Evolutionary conservation across 2,329 filamentous ascomycete species (phyloP), one percentile per base, ranked within the genome.

Genomic region (Cephalotrichum gorgonifer): DNA sequence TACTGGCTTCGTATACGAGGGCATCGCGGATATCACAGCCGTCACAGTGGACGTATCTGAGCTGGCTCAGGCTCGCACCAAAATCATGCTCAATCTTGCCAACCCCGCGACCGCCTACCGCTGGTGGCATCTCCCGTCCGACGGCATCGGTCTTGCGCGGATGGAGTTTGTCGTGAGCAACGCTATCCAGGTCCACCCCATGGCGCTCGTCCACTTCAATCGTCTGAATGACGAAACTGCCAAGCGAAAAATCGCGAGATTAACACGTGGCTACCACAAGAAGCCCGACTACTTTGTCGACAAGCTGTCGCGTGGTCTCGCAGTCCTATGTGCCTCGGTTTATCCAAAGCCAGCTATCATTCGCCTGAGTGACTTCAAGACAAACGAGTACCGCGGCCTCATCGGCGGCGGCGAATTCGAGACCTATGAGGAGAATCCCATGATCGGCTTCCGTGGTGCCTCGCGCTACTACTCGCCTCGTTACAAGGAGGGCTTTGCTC

Each of bases 81-180:
- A 62, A 31, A 53, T 67, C 51, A 67, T 67, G 64, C 55, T 67
- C 47, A 67, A 66, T 42, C 60, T 67, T 9, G 63, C 62, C 42
- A 65, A 67, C 45, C 64, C 64, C 4, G 57, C 58, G 3, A 59
- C 64, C 6, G 65, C 64, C 3, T 67, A 62, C 49, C 63, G 62
- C 44, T 68, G 65, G 64, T 67, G 64, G 64, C 58, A 63, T 7
- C 63, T 68, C 14, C 64, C 64, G 11, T 56, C 54, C 9, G 63
- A 66, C 49, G 64, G 65, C 14, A 66, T 68, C 48, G 64, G 65
- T 20, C 62, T 68, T 42, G 64, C 64, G 11, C 62, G 65, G 28
- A 68, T 68, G 64, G 65, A 67, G 47, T 65, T 66, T 44, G 62
- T 67, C 22, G 59, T 66, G n/a, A 60, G 51, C 55, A 65, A 66